A percentile compares a stretch with the other conserved stretches of the same genome.
Evolutionary conservation across 208 protist genomes (phyloP).

Genomic region (Trypanosomatidae sp.): DNA sequence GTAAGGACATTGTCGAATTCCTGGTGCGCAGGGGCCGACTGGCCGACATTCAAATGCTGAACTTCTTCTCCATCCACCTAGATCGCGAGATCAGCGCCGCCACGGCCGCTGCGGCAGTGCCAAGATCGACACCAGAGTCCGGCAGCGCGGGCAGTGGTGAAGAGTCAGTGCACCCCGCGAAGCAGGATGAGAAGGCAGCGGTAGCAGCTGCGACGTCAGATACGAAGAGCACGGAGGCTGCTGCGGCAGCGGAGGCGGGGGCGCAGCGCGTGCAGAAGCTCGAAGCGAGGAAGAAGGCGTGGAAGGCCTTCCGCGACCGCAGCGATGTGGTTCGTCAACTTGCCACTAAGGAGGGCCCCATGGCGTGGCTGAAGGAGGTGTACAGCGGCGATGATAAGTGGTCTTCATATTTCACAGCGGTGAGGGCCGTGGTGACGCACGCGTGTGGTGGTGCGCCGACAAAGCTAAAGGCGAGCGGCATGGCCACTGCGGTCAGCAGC

Average conservation of each 20-base stretch:
- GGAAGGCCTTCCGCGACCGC: conserved; percentile 19
- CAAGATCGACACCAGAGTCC: neutral
- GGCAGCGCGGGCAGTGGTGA: neutral
- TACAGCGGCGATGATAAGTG: conserved; percentile 29
- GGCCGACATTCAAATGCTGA: conserved; percentile 64
- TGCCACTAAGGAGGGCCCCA: conserved; percentile 22
- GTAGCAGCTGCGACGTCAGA: neutral
- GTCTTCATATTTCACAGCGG: conserved; percentile 16
- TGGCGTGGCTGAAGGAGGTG: conserved; percentile 39
- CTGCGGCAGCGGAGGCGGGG: conserved; percentile 7
- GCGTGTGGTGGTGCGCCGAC: conserved; percentile 3
- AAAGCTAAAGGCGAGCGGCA: conserved; percentile 22
- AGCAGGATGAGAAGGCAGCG: neutral
- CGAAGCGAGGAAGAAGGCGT: conserved; percentile 18
- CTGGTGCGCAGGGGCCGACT: conserved; percentile 64
- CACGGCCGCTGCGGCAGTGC: neutral
- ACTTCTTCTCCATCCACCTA: conserved; percentile 59
- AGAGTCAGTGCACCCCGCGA: neutral
- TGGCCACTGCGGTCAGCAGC: conserved; percentile 8
- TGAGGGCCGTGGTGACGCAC: conserved; percentile 14
- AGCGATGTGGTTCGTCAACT: conserved; percentile 23
- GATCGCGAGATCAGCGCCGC: conserved; percentile 17
- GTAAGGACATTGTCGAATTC: conserved; percentile 63
- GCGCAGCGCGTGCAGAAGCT: conserved; percentile 11
- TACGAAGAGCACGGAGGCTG: neutral